These are phyloP conservation scores for Myxozyma monticola DNA, from an alignment of 805 yeast species.

Conservation along the genomic window DNA sequence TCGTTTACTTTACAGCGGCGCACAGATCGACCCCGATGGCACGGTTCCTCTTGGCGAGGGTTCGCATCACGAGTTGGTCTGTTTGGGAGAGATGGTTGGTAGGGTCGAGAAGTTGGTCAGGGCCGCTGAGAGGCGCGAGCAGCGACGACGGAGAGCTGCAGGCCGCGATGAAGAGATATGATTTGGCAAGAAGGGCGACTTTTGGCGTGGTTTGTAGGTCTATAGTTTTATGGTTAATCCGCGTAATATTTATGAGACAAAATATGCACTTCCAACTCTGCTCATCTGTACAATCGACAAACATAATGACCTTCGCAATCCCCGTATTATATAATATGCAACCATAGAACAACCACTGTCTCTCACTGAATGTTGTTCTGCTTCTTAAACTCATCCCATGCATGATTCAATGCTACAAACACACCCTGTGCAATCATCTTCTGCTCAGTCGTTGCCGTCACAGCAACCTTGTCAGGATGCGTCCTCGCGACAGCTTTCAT, in stretches of 20 bases:
- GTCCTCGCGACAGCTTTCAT: slow-evolving; percentile 77
- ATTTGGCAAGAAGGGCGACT: background rate
- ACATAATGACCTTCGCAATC: too few relatives aligned
- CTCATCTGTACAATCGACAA: too few relatives aligned
- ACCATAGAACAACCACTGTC: background rate
- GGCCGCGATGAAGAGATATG: background rate
- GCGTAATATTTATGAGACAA: too few relatives aligned
- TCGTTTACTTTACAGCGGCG: slow-evolving; percentile 17
- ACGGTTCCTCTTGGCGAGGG: slow-evolving; percentile 8
- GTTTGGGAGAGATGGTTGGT: slow-evolving; percentile 28
- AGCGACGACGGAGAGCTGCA: background rate
- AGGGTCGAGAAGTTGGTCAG: slow-evolving; percentile 18
- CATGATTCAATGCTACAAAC: slow-evolving; percentile 76
- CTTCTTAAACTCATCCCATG: slow-evolving; percentile 82
- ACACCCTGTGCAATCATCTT: slow-evolving; percentile 85
- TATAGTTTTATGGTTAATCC: too few relatives aligned
- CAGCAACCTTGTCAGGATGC: slow-evolving; percentile 79
- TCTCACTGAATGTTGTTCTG: slow-evolving; percentile 49
- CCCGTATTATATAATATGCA: background rate
- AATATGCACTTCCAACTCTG: too few relatives aligned
- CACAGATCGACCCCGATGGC: slow-evolving; percentile 18
- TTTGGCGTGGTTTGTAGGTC: background rate
- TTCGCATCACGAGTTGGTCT: slow-evolving; percentile 18
- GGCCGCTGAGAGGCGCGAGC: slow-evolving; percentile 14
- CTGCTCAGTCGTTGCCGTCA: slow-evolving; percentile 60